A percentile compares a stretch with the other conserved stretches of the same genome.
phyloP scores from a whole-genome alignment of 2,329 filamentous ascomycete genomes.

The Graphilbum ipis-grandicollis region DNA sequence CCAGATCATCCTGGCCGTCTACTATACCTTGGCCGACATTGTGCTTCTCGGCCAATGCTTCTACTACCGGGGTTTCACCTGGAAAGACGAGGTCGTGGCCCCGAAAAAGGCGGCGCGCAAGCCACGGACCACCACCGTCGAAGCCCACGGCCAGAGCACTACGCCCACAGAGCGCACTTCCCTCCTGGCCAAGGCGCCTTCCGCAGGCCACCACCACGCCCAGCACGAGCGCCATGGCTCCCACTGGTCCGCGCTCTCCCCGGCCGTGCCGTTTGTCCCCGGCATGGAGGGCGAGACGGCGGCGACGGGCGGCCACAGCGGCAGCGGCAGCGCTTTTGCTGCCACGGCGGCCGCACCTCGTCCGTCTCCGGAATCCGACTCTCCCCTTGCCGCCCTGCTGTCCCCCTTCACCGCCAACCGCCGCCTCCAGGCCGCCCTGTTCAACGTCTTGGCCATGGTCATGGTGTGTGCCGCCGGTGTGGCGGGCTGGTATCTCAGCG shows the following conservation, averaged over 20 bases:
- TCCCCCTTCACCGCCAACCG: slow-evolving; percentile 22
- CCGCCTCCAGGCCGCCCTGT: slow-evolving; percentile 39
- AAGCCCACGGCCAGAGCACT: slow-evolving; percentile 11
- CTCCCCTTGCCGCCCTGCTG: slow-evolving; percentile 9
- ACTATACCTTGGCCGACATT: slow-evolving; percentile 12
- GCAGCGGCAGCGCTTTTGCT: too few relatives aligned
- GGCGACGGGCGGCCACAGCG: too few relatives aligned
- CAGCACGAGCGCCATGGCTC: slow-evolving; percentile 28
- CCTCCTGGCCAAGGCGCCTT: slow-evolving; percentile 19
- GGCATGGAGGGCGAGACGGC: not conserved
- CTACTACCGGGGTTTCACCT: slow-evolving; percentile 80
- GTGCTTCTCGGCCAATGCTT: slow-evolving; percentile 82
- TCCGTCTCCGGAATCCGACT: not conserved
- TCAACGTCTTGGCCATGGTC: slow-evolving; percentile 59
- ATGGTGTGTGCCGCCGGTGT: slow-evolving; percentile 75
- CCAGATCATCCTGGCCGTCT: slow-evolving; percentile 12
- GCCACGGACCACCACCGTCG: slow-evolving; percentile 5
- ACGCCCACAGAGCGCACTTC: slow-evolving; percentile 32
- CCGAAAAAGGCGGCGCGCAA: slow-evolving; percentile 4
- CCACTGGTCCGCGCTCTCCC: slow-evolving; percentile 52
- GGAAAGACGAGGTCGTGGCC: slow-evolving; percentile 33
- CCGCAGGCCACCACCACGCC: slow-evolving; percentile 2
- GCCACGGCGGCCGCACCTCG: not conserved
- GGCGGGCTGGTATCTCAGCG: slow-evolving; percentile 67
- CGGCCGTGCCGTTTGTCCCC: slow-evolving; percentile 46